phyloP scores from a whole-genome alignment of 2,329 filamentous ascomycete species.

The Beauveria asiatica region DNA sequence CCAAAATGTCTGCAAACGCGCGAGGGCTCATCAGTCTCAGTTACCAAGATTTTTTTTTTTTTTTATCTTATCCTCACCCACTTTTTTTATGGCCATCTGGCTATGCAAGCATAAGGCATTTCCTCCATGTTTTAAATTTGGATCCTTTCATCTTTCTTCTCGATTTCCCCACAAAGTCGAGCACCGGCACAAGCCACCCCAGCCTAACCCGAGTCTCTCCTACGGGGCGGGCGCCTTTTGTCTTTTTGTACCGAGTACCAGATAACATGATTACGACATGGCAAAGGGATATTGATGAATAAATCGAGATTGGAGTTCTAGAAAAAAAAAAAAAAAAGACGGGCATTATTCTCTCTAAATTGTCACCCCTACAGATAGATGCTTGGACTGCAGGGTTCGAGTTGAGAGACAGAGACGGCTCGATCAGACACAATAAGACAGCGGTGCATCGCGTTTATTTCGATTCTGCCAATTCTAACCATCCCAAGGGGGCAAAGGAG shows the following conservation, averaged over 20 bases:
- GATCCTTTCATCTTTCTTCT: background rate
- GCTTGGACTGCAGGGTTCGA: background rate
- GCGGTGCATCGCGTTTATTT: background rate
- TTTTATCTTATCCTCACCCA: background rate
- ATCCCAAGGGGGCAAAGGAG: background rate
- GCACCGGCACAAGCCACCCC: background rate
- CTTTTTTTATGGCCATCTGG: background rate
- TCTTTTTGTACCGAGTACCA: no score
- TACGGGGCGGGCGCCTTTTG: no score
- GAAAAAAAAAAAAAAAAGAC: background rate
- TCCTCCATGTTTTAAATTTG: background rate
- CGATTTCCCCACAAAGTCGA: conserved; percentile 5
- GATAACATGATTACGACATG: no score
- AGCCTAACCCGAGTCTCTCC: background rate
- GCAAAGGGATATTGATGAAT: background rate
- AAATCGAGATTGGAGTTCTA: background rate
- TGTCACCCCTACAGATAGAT: background rate
- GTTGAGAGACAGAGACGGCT: background rate
- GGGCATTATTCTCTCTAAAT: background rate
- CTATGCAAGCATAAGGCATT: background rate
- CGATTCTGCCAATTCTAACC: background rate
- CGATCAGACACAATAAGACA: conserved; percentile 8
- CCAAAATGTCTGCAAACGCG: background rate
- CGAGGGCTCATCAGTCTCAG: no score
- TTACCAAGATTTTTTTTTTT: background rate